A percentile compares a stretch with the other conserved stretches of the same genome.
phyloP scores from a whole-genome alignment of 179 eudicot species.

The Spergularia azorica region DNA sequence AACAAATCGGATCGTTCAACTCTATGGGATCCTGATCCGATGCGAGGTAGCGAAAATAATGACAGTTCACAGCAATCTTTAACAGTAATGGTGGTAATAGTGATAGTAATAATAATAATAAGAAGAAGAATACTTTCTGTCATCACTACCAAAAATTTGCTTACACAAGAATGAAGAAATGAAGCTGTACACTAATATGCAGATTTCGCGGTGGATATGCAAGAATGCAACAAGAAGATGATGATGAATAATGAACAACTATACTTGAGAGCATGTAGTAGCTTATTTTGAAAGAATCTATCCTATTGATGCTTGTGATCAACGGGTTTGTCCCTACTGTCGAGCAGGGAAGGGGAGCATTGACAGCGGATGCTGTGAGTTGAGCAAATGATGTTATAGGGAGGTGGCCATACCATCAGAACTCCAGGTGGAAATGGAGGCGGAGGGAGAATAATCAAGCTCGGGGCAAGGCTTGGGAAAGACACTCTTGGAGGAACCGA shows the following conservation, averaged over 20 bases:
- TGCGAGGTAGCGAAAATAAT: background rate
- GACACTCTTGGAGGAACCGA: conserved; percentile 32
- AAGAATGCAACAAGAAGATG: conserved; percentile 39
- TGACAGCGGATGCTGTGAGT: background rate
- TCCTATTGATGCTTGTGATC: conserved; percentile 29
- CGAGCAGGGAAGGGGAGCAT: conserved; percentile 12
- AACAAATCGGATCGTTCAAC: conserved; percentile 14
- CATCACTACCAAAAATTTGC: conserved; percentile 56
- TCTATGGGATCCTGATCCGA: background rate
- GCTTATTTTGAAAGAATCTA: conserved; percentile 51
- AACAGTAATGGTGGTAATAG: background rate
- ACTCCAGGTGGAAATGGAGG: conserved; percentile 30
- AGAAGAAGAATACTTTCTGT: conserved; percentile 26
- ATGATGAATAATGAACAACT: conserved; percentile 34
- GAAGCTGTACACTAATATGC: conserved; percentile 53
- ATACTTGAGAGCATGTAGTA: conserved; percentile 28
- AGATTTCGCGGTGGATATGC: conserved; percentile 35
- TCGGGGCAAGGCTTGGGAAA: conserved; percentile 44
- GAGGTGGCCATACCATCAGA: conserved; percentile 34
- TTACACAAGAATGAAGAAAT: conserved; percentile 60
- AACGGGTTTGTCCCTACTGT: conserved; percentile 16
- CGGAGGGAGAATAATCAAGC: conserved; percentile 18
- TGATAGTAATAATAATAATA: conserved; percentile 1
- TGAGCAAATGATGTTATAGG: conserved; percentile 6
- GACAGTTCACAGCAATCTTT: conserved; percentile 29